Conservation (phyloP, 805 yeast species). For the Zygoascus bituminiphila region DNA sequence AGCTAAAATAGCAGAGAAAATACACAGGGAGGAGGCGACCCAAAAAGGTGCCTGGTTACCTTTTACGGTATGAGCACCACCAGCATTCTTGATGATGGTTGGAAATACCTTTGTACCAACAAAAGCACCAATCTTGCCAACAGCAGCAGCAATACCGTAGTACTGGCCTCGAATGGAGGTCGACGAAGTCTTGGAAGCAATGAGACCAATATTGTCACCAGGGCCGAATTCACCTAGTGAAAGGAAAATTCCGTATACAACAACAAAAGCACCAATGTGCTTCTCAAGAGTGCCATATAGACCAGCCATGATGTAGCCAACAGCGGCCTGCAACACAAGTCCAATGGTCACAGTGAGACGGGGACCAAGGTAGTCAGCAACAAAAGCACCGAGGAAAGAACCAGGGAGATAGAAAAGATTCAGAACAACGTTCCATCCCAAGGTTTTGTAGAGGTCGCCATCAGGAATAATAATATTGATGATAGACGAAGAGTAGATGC, state of each 20-base stretch:
- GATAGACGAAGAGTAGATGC: slow-evolving; percentile 72
- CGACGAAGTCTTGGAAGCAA: slow-evolving; percentile 80
- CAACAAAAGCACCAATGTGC: slow-evolving; percentile 70
- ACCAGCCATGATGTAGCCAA: slow-evolving; percentile 83
- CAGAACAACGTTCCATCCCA: slow-evolving; percentile 89
- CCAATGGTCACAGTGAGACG: slow-evolving; percentile 68
- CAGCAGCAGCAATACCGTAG: slow-evolving; percentile 85
- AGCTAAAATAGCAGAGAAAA: slow-evolving; percentile 61
- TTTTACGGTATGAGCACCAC: slow-evolving; percentile 36
- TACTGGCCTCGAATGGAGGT: slow-evolving; percentile 86
- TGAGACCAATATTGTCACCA: slow-evolving; percentile 83
- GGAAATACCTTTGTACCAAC: slow-evolving; percentile 89
- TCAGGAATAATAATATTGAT: slow-evolving; percentile 51
- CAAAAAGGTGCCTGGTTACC: slow-evolving; percentile 76
- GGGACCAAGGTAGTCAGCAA: slow-evolving; percentile 89
- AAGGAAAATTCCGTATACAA: slow-evolving; percentile 79
- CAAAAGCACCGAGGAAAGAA: slow-evolving; percentile 73
- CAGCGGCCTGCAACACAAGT: slow-evolving; percentile 58
- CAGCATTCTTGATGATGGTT: slow-evolving; percentile 54
- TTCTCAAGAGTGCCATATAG: slow-evolving; percentile 45
- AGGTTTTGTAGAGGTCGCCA: slow-evolving; percentile 57
- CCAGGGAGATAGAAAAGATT: slow-evolving; percentile 89
- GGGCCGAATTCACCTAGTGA: slow-evolving; percentile 91
- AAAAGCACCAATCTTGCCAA: slow-evolving; percentile 89
- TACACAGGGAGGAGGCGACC: slow-evolving; percentile 68